Conservation (phyloP, 208 protist species). For the Trypanosoma scelopori region DNA sequence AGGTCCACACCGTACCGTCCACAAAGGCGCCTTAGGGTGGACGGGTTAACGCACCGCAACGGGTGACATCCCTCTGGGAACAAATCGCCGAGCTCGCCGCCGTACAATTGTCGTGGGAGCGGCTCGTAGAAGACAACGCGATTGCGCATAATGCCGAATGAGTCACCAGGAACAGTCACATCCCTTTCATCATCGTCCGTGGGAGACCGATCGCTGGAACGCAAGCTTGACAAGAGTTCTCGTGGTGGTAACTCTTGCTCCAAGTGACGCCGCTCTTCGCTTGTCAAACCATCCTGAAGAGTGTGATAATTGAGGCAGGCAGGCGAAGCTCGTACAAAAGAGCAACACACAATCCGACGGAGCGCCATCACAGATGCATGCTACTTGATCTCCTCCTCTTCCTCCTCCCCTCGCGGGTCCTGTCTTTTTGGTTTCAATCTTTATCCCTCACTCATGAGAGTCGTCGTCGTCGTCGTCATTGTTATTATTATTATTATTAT, state of each 20-base stretch:
- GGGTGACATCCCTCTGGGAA: constrained; percentile 70
- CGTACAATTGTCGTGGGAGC: constrained; percentile 37
- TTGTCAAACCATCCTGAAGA: constrained; percentile 28
- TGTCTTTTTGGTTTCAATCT: no score
- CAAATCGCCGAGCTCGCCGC: constrained; percentile 51
- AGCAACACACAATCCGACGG: background rate
- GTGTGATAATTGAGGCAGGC: constrained; percentile 1
- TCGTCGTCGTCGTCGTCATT: no score
- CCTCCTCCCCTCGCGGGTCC: background rate
- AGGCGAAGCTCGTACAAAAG: background rate
- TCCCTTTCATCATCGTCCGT: constrained; percentile 43
- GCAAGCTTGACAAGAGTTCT: constrained; percentile 56
- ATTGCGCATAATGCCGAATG: constrained; percentile 88
- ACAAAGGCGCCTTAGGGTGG: constrained; percentile 58
- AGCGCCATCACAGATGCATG: constrained; percentile 7
- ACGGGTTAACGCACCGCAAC: constrained; percentile 48
- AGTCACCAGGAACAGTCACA: constrained; percentile 75
- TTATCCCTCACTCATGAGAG: no score
- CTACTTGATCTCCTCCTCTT: constrained; percentile 5
- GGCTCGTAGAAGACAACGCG: constrained; percentile 81
- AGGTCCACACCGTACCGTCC: constrained; percentile 56
- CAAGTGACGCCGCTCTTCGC: constrained; percentile 62
- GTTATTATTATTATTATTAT: background rate
- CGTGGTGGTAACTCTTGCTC: constrained; percentile 73
- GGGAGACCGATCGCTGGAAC: constrained; percentile 35